Base-by-base conservation (phyloP, 116 monocot species). In the Papilionanthe hybrid region DNA sequence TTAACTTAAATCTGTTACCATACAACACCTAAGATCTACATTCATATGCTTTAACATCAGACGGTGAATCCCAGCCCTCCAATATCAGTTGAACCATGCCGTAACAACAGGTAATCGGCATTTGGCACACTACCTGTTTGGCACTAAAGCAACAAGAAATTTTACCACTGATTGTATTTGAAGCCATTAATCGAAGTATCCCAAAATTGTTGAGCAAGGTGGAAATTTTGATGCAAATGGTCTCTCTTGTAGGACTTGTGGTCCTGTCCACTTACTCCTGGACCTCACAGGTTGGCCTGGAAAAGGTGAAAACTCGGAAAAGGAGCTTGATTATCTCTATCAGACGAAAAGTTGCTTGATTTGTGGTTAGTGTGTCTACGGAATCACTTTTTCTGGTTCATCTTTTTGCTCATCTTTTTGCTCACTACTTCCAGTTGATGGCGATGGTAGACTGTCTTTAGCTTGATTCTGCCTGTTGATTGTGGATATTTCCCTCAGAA, bases 361-460 rank as follows among this genome's bases (percentile, higher is more conserved):
- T n/a, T 65, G n/a, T 65, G n/a, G 65, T 11, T 65, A 23, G 25
- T 25, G 25, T 25, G 6, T 5, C 25, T 23, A 65, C 65, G n/a
- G 65, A 65, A 23, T 65, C 65, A 65, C 65, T 65, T 65, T 65
- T 65, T 27, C 27, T 27, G 65, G 65, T 9, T 65, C 65, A 65
- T 65, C 65, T 65, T 65, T 65, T 65, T 65, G 65, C 65, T 65
- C 65, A 65, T 65, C 65, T 65, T 65, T 65, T 65, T 65, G 65
- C 65, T 65, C 23, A 65, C 27, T 0, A 27, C 65, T 65, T 25
- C 23, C 65, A n/a, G 65, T 27, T 65, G 65, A 65, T 65, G 27
- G 65, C 23, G 53, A 53, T 53, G 53, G 53, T 53, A 27, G 25
- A 23, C 25, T 27, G 27, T 25, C 25, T 65, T 65, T 65, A 9